Conservation (phyloP, 805 yeast species). For the Candida verbasci region DNA sequence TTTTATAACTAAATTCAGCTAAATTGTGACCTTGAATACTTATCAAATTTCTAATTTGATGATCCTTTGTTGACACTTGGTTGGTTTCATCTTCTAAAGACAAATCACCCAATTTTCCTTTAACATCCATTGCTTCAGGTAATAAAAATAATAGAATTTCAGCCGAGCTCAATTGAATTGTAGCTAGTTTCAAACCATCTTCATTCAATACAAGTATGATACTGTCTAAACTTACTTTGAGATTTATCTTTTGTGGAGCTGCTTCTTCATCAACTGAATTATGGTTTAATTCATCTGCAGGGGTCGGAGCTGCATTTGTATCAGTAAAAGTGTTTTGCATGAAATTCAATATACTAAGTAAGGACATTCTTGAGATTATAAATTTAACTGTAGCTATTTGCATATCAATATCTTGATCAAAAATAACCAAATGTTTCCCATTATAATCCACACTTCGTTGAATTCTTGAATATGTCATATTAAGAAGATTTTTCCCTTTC, state of each 20-base stretch:
- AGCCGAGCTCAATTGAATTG: constrained; percentile 72
- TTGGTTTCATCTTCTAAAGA: constrained; percentile 72
- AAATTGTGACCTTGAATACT: constrained; percentile 77
- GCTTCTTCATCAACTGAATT: constrained; percentile 52
- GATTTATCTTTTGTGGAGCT: constrained; percentile 72
- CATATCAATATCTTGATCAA: constrained; percentile 71
- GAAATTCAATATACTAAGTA: constrained; percentile 75
- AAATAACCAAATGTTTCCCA: constrained; percentile 55
- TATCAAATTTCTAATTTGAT: constrained; percentile 60
- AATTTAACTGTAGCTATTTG: constrained; percentile 74
- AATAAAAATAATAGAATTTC: constrained; percentile 58
- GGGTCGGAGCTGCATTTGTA: constrained; percentile 63
- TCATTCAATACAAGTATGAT: constrained; percentile 74
- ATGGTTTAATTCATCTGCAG: constrained; percentile 68
- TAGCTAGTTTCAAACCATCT: constrained; percentile 77
- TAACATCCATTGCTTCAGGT: constrained; percentile 74
- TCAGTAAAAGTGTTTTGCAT: constrained; percentile 82
- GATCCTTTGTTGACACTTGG: constrained; percentile 55
- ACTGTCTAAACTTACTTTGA: constrained; percentile 65
- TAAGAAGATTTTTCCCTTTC: constrained; percentile 44
- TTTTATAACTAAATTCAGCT: constrained; percentile 81
- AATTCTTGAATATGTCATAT: constrained; percentile 51
- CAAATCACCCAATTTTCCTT: constrained; percentile 72
- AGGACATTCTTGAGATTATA: constrained; percentile 71
- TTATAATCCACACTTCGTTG: constrained; percentile 57